Evolutionary conservation across 129 eudicot species (phyloP), one percentile per base, ranked within the genome.

Genomic region (Flaveria robusta): DNA sequence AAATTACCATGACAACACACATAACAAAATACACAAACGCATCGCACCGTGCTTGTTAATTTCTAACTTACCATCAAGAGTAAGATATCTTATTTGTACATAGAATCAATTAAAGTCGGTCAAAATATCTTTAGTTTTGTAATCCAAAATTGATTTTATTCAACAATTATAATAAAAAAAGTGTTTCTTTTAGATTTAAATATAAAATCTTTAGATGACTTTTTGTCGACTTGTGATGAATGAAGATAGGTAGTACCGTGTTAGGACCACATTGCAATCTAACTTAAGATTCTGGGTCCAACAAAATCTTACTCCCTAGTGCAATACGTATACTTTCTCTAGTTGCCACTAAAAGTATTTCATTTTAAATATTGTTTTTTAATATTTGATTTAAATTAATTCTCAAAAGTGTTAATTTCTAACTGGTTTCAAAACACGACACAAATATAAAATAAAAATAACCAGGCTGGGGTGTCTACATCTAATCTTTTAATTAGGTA

Each of bases 211-310:
- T 41, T 66, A 54, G 52, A 66, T 26, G 79, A 27, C 45, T 72
- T 79, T 69, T 80, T 80, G 83, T 70, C 70, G 45, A 74, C n/a
- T 74, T 66, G 79, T 66, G 79, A 66, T 67, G 50, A 66, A 74
- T 73, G 79, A 66, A 77, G 39, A 79, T 72, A 42, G 78, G 54
- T 27, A 51, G 79, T 68, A 66, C 83, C 52, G 12, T 58, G 71
- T 73, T 66, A 66, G 84, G 84, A 74, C 84, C 84, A 80, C 79
- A 74, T 0, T 74, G 54, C 75, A 80, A 74, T 80, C 84, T 24
- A 74, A 80, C 70, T 80, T 74, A 66, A 73, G 83, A 79, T 79
- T 79, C 73, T 66, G 83, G 79, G 75, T 68, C 83, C 79, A 72
- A 26, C 1, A 74, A 80, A 80, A 80, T 80, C 83, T 68, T 52